Evolutionary conservation across 495 filamentous ascomycete genomes (phyloP), one percentile per base, ranked within the genome.

Genomic region (Acidiella bohemica): DNA sequence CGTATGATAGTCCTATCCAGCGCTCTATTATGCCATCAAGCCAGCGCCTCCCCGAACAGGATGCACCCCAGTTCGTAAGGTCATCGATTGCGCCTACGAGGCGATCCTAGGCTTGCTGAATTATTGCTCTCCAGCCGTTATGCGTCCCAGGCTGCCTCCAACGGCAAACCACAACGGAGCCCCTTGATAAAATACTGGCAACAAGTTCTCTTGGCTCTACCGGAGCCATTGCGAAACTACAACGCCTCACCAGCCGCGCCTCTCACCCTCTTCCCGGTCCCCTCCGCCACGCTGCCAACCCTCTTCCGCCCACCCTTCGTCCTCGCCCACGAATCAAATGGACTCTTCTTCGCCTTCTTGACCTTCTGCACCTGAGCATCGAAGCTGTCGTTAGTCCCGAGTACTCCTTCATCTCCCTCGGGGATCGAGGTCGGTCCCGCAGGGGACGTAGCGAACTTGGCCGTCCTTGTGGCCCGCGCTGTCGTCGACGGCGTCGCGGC

Each of bases 321-420:
- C 18, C 52, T 42, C 36, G 30, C 43, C 52, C 52, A 54, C 6
- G 36, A 25, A 24, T 51, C 52, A 28, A 54, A 54, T 0, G 52
- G 52, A 26, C 48, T 51, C 31, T 28, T 34, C 31, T 14, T 46
- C 24, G 43, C 45, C 23, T 19, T 20, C 24, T 10, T 27, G 27
- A 42, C 43, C 8, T 37, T 16, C n/a, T 28, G 7, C n/a, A 23
- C 7, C 12, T 9, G 3, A 19, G 13, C 23, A 0, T 13, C 5
- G 13, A 31, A 26, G 3, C 28, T n/a, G 4, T 40, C 29, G 8
- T 35, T 24, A 5, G 34, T 32, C 10, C 30, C 25, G 6, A 32
- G 32, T 30, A 32, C 37, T 22, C 26, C 22, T 8, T 35, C 45
- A 21, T 41, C 32, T 19, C 36, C 43, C n/a, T 42, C 12, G 11